These are phyloP conservation scores for Westerdykella ornata DNA, from an alignment of 2,329 filamentous ascomycete genomes.

Conservation along the genomic window DNA sequence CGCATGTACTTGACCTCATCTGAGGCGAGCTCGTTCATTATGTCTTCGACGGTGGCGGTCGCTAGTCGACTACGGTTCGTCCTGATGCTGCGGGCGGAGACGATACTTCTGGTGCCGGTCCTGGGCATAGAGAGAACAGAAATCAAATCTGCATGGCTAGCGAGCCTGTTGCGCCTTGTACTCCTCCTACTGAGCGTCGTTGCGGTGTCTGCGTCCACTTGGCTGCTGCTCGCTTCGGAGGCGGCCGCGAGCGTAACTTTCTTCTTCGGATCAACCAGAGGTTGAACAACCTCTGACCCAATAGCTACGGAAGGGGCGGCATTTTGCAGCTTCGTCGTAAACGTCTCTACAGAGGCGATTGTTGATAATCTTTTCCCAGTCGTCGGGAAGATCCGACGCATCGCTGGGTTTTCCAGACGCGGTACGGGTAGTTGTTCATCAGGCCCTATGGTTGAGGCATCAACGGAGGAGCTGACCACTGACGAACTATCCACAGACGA, in stretches of 20 bases:
- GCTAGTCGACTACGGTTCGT: slow-evolving; percentile 61
- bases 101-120: slow-evolving; percentile 60
- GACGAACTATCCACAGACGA: slow-evolving; percentile 3
- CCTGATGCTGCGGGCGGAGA: slow-evolving; percentile 71
- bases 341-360: slow-evolving; percentile 52
- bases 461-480: slow-evolving; percentile 18
- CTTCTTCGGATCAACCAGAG: slow-evolving; percentile 13
- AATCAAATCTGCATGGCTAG: slow-evolving; percentile 88
- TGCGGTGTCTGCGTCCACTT: slow-evolving; percentile 27
- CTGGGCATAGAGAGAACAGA: slow-evolving; percentile 75
- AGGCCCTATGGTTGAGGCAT: slow-evolving; percentile 25
- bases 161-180: slow-evolving; percentile 59
- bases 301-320: slow-evolving; percentile 23
- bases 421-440: slow-evolving; percentile 27
- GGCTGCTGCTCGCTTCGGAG: slow-evolving; percentile 23
- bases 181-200: slow-evolving; percentile 42
- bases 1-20: slow-evolving; percentile 86
- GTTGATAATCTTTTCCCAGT: slow-evolving; percentile 53
- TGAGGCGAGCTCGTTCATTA: slow-evolving; percentile 71
- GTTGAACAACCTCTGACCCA: slow-evolving; percentile 21
- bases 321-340: slow-evolving; percentile 34
- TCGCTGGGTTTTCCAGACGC: slow-evolving; percentile 34
- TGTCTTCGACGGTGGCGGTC: slow-evolving; percentile 63
- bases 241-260: slow-evolving; percentile 17
- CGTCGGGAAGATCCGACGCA: slow-evolving; percentile 45